Evolutionary conservation across 306 rosid genomes (phyloP).

Genomic region (Malus sieversii): DNA sequence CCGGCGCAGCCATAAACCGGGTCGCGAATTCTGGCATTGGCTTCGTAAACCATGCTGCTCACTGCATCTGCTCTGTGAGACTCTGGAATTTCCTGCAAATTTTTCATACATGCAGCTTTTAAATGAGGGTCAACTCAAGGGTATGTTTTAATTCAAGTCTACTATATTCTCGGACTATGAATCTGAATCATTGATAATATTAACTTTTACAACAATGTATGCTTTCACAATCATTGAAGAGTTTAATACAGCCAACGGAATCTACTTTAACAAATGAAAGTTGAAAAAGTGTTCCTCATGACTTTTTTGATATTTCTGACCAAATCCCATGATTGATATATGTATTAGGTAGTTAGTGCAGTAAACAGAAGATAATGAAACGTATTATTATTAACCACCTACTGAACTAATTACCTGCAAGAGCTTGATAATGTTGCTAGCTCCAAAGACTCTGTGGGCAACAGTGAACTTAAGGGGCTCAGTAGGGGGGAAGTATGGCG

Average conservation of each 20-base stretch:
- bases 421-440: conserved; percentile 96
- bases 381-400: too few species aligned
- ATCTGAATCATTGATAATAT: background rate
- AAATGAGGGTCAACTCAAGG: background rate
- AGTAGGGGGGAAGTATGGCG: conserved; percentile 93
- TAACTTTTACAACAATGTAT: background rate
- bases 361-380: background rate
- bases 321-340: background rate
- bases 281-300: background rate
- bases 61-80: conserved; percentile 87
- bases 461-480: conserved; percentile 94
- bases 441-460: conserved; percentile 97
- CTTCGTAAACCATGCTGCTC: conserved; percentile 96
- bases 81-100: conserved; percentile 74
- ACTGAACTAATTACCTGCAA: conserved; percentile 52
- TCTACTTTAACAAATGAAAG: background rate
- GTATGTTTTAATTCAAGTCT: background rate
- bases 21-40: conserved; percentile 81
- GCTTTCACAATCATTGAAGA: too few species aligned
- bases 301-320: background rate
- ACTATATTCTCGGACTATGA: background rate
- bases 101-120: background rate
- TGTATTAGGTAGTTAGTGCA: background rate
- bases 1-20: conserved; percentile 91
- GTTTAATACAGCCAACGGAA: too few species aligned